These are phyloP conservation scores for Tarenaya hassleriana DNA, from an alignment of 345 rosid species.

Conservation along the genomic window DNA sequence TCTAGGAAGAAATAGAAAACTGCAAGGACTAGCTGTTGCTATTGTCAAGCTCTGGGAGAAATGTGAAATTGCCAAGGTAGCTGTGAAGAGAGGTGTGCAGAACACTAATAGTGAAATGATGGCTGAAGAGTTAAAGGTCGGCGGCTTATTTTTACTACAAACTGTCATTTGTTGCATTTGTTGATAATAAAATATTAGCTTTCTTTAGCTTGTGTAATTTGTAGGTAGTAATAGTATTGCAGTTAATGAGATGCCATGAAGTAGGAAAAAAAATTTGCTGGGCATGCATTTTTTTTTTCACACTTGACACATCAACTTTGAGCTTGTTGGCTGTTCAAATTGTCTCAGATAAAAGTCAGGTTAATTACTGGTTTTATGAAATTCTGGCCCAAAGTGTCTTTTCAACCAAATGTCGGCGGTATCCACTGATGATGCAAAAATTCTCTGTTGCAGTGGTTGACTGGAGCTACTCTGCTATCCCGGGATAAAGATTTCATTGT, in stretches of 20 bases:
- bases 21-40: conserved; percentile 79
- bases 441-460: conserved; percentile 62
- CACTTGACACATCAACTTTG: no score
- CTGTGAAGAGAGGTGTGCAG: conserved; percentile 84
- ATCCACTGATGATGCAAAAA: conserved; percentile 21
- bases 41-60: conserved; percentile 89
- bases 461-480: conserved; percentile 77
- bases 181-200: conserved; percentile 2
- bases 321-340: no score
- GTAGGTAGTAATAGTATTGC: no score
- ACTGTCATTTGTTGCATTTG: conserved; percentile 8
- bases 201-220: no score
- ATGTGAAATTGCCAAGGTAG: conserved; percentile 93
- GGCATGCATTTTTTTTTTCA: no score
- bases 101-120: conserved; percentile 72
- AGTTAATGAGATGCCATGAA: no score
- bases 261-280: no score
- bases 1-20: conserved; percentile 82
- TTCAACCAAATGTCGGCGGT: background rate
- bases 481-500: conserved; percentile 79
- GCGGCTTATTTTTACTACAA: conserved; percentile 21
- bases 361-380: background rate
- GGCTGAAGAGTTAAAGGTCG: conserved; percentile 86
- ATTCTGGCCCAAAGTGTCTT: background rate
- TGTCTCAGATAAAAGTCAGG: no score